Evolutionary conservation across 805 yeast species (phyloP).

Genomic region (Pichia nakasei): DNA sequence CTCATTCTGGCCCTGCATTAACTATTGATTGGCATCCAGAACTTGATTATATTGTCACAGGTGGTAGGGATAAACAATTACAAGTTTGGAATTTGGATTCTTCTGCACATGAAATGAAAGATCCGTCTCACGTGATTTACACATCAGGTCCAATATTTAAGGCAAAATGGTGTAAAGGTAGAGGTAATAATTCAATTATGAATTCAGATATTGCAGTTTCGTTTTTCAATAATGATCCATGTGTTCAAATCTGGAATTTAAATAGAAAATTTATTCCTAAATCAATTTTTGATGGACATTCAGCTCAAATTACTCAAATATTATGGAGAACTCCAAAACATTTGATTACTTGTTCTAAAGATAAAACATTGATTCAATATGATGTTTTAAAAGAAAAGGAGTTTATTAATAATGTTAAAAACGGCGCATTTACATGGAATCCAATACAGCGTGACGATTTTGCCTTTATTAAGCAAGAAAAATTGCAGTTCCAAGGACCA

Average conservation of each 20-base stretch:
- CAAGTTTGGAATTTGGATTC: slow-evolving; percentile 63
- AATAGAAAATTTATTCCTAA: slow-evolving; percentile 66
- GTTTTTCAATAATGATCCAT: slow-evolving; percentile 64
- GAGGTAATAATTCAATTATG: slow-evolving; percentile 31
- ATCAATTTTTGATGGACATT: slow-evolving; percentile 40
- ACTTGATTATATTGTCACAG: slow-evolving; percentile 72
- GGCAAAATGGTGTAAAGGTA: slow-evolving; percentile 57
- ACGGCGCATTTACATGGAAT: slow-evolving; percentile 52
- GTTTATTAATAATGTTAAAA: slow-evolving; percentile 41
- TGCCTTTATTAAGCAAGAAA: slow-evolving; percentile 43
- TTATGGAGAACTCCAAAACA: slow-evolving; percentile 39
- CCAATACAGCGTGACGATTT: slow-evolving; percentile 36
- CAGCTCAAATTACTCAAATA: slow-evolving; percentile 47
- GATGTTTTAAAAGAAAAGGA: slow-evolving; percentile 37
- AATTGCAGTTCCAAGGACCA: slow-evolving; percentile 30
- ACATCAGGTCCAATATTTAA: slow-evolving; percentile 75
- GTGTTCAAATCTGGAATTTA: slow-evolving; percentile 60
- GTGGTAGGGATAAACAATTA: slow-evolving; percentile 83
- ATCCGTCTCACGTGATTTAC: slow-evolving; percentile 63
- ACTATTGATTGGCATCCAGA: slow-evolving; percentile 86
- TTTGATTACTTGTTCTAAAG: slow-evolving; percentile 44
- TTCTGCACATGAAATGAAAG: slow-evolving; percentile 26
- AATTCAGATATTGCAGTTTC: slow-evolving; percentile 67
- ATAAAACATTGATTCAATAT: slow-evolving; percentile 38
- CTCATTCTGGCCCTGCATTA: slow-evolving; percentile 88